Base-by-base conservation (phyloP, 2,329 filamentous ascomycete species). In the Aspergillus fructus region DNA sequence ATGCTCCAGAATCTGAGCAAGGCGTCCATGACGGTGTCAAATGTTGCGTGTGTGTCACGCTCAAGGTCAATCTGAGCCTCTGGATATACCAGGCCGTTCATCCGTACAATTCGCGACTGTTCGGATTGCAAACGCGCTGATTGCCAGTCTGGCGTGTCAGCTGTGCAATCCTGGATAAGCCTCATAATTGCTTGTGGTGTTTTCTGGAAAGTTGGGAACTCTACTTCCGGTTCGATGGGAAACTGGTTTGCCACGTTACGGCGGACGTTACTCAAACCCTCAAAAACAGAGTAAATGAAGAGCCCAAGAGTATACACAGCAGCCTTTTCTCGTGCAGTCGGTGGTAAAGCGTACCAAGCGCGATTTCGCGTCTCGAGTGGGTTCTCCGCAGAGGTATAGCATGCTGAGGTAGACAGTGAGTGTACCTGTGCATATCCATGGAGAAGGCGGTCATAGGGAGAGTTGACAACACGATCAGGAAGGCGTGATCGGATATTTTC, bases 321-420 rank as follows among this genome's bases (percentile, higher is more conserved):
- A 24, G 53, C 53, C 9, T 55, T 55, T 33, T 55, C 53, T 11
- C 47, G 53, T 21, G 53, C 46, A 39, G 15, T n/a, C 7, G 40
- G 15, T 30, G 53, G 53, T n/a, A 55, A 40, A 17, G 53, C 53
- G n/a, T 50, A 55, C 53, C 53, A 55, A 43, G 53, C 40, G 21
- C 53, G 53, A 33, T 55, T 55, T 27, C 53, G 47, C 40, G 47
- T 30, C 23, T 55, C 53, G 3, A 50, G 17, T 17, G 40, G 46
- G 8, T n/a, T 50, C 27, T 55, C 53, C 12, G 53, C 27, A 11
- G 40, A 24, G 17, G 53, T 50, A 39, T 55, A 55, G 53, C 53
- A 55, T 4, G 39, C 42, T 13, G 47, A 55, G 6, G 39, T 34
- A 40, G 53, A 49, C 9, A 55, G n/a, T 6, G 46, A 39, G 33